Conservation (phyloP, 768 basidiomycete genomes). For the Mycena kentingensis region DNA sequence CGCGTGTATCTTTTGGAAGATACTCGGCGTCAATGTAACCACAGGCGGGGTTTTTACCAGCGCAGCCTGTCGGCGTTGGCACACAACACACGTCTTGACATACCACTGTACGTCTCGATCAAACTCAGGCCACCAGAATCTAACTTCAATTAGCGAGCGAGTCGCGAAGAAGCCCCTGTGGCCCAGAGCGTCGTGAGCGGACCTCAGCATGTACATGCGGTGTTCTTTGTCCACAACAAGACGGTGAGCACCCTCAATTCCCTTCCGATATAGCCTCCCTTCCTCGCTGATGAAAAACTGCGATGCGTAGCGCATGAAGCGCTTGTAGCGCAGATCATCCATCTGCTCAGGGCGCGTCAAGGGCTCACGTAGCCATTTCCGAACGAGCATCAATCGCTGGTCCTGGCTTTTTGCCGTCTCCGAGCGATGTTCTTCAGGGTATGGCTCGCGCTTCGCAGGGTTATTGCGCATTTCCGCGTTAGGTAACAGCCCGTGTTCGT, state of each 20-base stretch:
- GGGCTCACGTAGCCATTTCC: background rate
- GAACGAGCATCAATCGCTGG: background rate
- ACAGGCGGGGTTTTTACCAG: constrained; percentile 31
- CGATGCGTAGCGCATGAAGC: background rate
- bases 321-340: background rate
- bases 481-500: background rate
- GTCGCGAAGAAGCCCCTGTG: constrained; percentile 19
- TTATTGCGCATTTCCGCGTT: background rate
- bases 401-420: background rate
- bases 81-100: constrained; percentile 33
- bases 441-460: background rate
- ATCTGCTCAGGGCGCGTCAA: background rate
- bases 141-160: background rate
- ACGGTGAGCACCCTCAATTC: background rate
- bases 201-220: constrained; percentile 6
- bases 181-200: constrained; percentile 22
- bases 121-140: constrained; percentile 29
- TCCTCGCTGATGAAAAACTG: constrained; percentile 1
- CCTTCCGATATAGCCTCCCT: background rate
- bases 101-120: constrained; percentile 33
- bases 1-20: constrained; percentile 32
- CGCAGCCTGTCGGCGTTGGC: constrained; percentile 29
- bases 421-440: background rate
- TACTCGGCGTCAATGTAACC: constrained; percentile 24
- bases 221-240: constrained; percentile 8